These are phyloP conservation scores for Fraxinus cuspidata DNA, from an alignment of 257 asterid genomes.

Conservation along the genomic window DNA sequence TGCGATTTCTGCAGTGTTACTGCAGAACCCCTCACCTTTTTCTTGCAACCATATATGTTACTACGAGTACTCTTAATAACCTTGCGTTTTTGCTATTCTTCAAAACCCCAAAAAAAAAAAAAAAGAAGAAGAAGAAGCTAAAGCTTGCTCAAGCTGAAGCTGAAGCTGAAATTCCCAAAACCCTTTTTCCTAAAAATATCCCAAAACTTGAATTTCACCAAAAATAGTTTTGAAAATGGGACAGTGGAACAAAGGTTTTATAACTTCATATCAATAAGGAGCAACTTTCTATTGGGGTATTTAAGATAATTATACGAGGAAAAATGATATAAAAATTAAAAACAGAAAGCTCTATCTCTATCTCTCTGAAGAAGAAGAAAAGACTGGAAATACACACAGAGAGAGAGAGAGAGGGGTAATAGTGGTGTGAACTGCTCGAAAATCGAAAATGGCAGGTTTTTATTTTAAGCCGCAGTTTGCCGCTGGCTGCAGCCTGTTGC, in stretches of 20 bases:
- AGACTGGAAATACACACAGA: not conserved
- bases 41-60: slow-evolving; percentile 16
- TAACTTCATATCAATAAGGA: not conserved
- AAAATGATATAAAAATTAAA: too few species aligned
- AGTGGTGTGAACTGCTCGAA: slow-evolving; percentile 45
- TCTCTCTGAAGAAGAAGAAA: slow-evolving; percentile 7
- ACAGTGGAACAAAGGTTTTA: not conserved
- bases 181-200: not conserved
- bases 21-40: slow-evolving; percentile 9
- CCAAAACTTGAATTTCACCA: not conserved
- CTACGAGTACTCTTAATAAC: not conserved
- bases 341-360: not conserved
- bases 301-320: too few species aligned
- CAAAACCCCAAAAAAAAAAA: not conserved
- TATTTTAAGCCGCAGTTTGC: slow-evolving; percentile 43
- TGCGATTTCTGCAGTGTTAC: slow-evolving; percentile 4
- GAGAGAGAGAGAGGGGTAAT: slow-evolving; percentile 21
- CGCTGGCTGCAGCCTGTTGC: slow-evolving; percentile 31
- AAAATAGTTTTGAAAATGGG: not conserved
- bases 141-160: not conserved
- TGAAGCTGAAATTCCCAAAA: slow-evolving; percentile 12
- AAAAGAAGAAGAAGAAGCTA: not conserved
- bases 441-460: slow-evolving; percentile 72
- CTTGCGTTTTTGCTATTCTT: not conserved
- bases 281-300: not conserved